Conservation (phyloP, 1,284 basidiomycete species). For the Meripilus lineatus region DNA sequence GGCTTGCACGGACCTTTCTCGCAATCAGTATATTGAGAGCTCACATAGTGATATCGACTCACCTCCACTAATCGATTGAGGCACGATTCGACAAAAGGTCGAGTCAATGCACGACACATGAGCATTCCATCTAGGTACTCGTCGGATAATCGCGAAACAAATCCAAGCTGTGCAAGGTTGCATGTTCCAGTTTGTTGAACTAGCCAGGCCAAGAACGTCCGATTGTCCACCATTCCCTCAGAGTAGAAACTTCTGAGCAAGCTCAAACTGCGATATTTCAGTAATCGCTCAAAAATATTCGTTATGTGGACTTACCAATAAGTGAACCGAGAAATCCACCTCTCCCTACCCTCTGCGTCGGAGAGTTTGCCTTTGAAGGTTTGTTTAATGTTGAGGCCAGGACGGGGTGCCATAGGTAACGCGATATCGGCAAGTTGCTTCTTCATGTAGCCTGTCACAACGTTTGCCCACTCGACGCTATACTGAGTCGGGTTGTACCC, state of each 20-base stretch:
- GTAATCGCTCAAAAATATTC: no score
- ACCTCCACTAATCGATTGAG: conserved; percentile 70
- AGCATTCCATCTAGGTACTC: conserved; percentile 77
- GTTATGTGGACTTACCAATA: conserved; percentile 71
- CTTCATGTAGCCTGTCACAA: conserved; percentile 84
- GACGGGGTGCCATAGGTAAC: conserved; percentile 72
- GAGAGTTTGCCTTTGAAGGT: conserved; percentile 74
- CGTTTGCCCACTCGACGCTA: conserved; percentile 86
- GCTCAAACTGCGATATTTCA: conserved; percentile 32
- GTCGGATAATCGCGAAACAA: conserved; percentile 72
- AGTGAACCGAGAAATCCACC: conserved; percentile 78
- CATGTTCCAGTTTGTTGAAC: conserved; percentile 71
- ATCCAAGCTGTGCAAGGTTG: conserved; percentile 84
- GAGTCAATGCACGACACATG: conserved; percentile 57
- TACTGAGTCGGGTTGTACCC: conserved; percentile 78
- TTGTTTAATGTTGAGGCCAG: conserved; percentile 72
- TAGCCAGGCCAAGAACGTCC: conserved; percentile 80
- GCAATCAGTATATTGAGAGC: conserved; percentile 5
- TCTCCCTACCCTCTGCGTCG: conserved; percentile 62
- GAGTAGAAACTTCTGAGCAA: conserved; percentile 77
- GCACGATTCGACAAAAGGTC: conserved; percentile 65
- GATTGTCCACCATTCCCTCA: conserved; percentile 79
- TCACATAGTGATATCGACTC: conserved; percentile 9
- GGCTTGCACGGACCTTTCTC: conserved; percentile 7
- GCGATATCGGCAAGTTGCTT: conserved; percentile 86